These are phyloP conservation scores for Fusarium tricinctum DNA, from an alignment of 2,329 filamentous ascomycete species.

Conservation along the genomic window DNA sequence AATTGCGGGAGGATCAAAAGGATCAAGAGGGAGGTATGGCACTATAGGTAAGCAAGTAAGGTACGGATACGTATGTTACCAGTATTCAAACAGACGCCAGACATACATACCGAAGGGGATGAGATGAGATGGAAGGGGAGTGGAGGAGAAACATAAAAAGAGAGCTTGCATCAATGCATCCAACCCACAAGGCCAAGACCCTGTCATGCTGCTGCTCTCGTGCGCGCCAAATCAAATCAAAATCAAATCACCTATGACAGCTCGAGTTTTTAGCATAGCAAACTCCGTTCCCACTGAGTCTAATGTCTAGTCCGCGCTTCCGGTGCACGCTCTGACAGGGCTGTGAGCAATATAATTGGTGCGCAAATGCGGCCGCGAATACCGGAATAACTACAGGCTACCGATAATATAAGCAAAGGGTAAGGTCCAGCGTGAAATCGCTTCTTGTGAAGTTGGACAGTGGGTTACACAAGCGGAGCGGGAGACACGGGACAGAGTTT, in stretches of 20 bases:
- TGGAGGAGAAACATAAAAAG: neutral
- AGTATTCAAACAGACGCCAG: neutral
- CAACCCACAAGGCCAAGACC: constrained; percentile 12
- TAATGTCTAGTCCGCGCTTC: constrained; percentile 35
- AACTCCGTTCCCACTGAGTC: constrained; percentile 6
- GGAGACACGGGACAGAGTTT: constrained; percentile 1
- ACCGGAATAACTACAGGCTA: constrained; percentile 25
- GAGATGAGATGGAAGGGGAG: neutral
- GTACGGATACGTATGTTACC: neutral
- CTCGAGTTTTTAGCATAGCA: neutral
- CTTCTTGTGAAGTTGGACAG: neutral
- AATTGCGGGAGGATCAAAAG: constrained; percentile 1
- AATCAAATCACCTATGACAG: constrained; percentile 4
- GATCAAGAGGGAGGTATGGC: neutral
- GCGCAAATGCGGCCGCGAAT: constrained; percentile 33
- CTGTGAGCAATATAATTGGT: constrained; percentile 29
- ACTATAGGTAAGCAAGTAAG: constrained; percentile 19
- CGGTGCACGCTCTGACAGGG: constrained; percentile 29
- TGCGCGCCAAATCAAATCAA: neutral
- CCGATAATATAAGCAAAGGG: constrained; percentile 12
- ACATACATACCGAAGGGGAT: neutral
- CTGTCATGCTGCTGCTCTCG: neutral
- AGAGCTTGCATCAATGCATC: neutral
- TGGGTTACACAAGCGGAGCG: constrained; percentile 25
- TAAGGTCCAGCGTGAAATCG: neutral